phyloP scores from a whole-genome alignment of 2,329 filamentous ascomycete species.

The Neoscytalidium dimidiatum region DNA sequence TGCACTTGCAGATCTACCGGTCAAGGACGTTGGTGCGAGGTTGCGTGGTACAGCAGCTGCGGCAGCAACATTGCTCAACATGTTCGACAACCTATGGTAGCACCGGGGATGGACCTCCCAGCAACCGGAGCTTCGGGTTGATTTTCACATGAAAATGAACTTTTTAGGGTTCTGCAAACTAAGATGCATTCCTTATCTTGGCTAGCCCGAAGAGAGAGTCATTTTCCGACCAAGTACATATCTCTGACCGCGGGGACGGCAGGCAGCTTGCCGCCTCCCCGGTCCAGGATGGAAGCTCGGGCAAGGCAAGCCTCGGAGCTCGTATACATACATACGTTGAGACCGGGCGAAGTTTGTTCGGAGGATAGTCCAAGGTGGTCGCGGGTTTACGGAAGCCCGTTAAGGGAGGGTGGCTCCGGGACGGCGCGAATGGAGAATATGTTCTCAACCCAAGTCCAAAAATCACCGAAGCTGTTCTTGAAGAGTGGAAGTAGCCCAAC shows the following conservation, averaged over 20 bases:
- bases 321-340: neutral
- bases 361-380: neutral
- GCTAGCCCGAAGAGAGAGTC: neutral
- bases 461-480: too few relatives aligned
- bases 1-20: neutral
- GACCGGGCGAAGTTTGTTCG: neutral
- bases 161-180: neutral
- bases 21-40: neutral
- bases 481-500: too few relatives aligned
- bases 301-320: neutral
- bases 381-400: neutral
- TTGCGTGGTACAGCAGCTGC: neutral
- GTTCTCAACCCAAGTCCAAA: too few relatives aligned
- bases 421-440: neutral
- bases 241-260: neutral
- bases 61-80: neutral
- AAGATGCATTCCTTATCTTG: neutral
- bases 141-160: slow-evolving; percentile 7
- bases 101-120: neutral
- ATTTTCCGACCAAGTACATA: too few relatives aligned
- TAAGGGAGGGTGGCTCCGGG: neutral
- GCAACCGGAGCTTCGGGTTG: neutral
- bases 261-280: neutral
- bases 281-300: neutral
- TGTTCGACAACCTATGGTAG: neutral